Conservation (phyloP, 208 protist species). For the Spongospora subterranea region DNA sequence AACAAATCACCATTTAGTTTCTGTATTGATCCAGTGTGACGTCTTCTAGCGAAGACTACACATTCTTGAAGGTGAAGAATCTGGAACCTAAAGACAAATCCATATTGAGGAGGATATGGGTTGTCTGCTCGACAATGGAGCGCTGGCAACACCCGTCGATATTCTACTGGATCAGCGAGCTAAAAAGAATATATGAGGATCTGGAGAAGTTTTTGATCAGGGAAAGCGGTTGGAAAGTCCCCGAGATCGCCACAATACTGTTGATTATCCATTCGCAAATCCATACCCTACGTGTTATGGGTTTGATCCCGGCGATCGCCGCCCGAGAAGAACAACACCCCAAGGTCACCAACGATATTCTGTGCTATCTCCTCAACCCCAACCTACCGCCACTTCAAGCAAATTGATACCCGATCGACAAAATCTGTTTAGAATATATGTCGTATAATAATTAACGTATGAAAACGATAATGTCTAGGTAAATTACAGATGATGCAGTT, state of each 20-base stretch:
- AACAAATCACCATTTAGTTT: too few relatives aligned
- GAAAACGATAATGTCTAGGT: too few relatives aligned
- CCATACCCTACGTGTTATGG: not conserved
- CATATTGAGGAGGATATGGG: too few relatives aligned
- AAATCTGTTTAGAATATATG: not conserved
- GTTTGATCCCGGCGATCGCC: not conserved
- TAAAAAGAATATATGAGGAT: not conserved
- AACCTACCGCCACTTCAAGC: not conserved
- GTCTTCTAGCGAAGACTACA: too few relatives aligned
- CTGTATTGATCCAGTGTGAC: too few relatives aligned
- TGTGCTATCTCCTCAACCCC: not conserved
- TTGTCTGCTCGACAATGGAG: not conserved
- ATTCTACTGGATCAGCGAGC: constrained; percentile 28
- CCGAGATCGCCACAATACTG: too few relatives aligned
- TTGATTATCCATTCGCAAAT: not conserved
- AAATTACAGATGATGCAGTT: too few relatives aligned
- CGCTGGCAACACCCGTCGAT: constrained; percentile 3
- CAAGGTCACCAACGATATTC: constrained; percentile 2
- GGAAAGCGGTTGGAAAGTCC: too few relatives aligned
- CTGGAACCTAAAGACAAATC: too few relatives aligned
- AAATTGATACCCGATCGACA: not conserved
- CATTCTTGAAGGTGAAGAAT: too few relatives aligned
- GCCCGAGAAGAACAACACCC: not conserved
- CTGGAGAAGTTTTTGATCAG: too few relatives aligned
- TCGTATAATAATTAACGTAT: too few relatives aligned